Percentiles rank a stretch among this genome's conserved stretches.
Evolutionary conservation across 1,139 yeast genomes (phyloP).

Genomic region (Yamadazyma atmosphaerica): DNA sequence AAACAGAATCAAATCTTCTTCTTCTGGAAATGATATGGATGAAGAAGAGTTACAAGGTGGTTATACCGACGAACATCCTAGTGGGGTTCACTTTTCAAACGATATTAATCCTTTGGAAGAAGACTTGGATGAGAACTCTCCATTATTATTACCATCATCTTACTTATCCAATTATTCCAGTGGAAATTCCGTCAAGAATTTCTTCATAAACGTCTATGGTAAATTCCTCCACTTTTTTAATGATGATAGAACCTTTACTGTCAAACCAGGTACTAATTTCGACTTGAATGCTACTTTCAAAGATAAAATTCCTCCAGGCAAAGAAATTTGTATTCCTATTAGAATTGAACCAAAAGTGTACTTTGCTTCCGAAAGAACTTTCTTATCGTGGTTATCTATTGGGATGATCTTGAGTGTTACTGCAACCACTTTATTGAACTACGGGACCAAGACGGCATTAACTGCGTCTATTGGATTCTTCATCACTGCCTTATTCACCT

Average conservation of each 20-base stretch:
- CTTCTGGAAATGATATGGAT: constrained; percentile 52
- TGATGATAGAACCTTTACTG: constrained; percentile 69
- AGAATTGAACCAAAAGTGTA: constrained; percentile 85
- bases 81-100: constrained; percentile 50
- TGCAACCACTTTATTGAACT: constrained; percentile 67
- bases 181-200: constrained; percentile 32
- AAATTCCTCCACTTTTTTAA: constrained; percentile 50
- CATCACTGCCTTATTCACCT: constrained; percentile 71
- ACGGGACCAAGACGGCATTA: constrained; percentile 67
- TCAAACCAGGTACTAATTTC: constrained; percentile 80
- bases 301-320: constrained; percentile 71
- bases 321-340: constrained; percentile 71
- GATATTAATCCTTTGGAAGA: constrained; percentile 51
- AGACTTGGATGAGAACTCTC: constrained; percentile 45
- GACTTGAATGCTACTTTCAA: constrained; percentile 54
- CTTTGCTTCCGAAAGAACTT: constrained; percentile 82
- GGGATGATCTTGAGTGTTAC: constrained; percentile 73
- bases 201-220: constrained; percentile 35
- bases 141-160: constrained; percentile 40
- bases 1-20: constrained; percentile 30
- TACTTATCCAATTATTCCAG: constrained; percentile 26
- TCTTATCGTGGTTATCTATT: constrained; percentile 74
- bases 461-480: constrained; percentile 91
- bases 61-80: constrained; percentile 30
- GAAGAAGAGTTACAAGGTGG: constrained; percentile 48